Base-by-base conservation (phyloP, 495 filamentous ascomycete genomes). In the Aspergillus kassunensis region DNA sequence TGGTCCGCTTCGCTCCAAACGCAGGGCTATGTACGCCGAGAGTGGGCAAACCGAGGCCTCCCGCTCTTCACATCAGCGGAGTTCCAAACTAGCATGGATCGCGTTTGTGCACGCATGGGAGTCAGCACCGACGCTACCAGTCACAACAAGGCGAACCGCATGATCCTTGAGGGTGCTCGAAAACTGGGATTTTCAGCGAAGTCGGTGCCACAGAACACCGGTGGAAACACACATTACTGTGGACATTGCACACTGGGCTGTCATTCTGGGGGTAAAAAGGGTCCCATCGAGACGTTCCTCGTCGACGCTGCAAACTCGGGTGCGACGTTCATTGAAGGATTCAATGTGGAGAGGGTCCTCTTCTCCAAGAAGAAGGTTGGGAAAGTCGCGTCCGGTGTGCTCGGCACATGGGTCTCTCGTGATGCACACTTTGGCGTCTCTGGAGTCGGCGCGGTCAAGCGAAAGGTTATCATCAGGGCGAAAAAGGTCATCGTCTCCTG, bases 1-100 rank as follows among this genome's bases (percentile, higher is more conserved):
- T 96, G 90, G 91, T 86, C 84, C 31, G 91, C 88, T n/a, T 79
- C 80, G 12, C 66, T 96, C 29, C 89, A 92, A 62, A 86, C 86
- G 0, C 91, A 92, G 66, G 83, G 76, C 13, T 92, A 76, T 55
- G 88, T 97, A 0, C 78, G 90, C 12, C 74, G 83, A 52, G 89
- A 97, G 67, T 97, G 91, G 91, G 84, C 89, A 0, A 73, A 83
- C 48, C 54, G 65, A 19, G 82, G 83, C 3, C 71, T 97, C n/a
- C 75, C 80, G 0, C 88, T 93, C 57, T 96, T 96, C 60, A 86
- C 82, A 0, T 85, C 83, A 1, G 64, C 74, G 1, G 87, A 88
- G 49, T 96, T 82, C 56, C 90, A 96, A 60, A 72, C 76, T 12
- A 88, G 78, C 20, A 60, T 96, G 15, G 90, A 97, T 61, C 78